Base-by-base conservation (phyloP, 306 rosid species). In the Vigna trinervia region DNA sequence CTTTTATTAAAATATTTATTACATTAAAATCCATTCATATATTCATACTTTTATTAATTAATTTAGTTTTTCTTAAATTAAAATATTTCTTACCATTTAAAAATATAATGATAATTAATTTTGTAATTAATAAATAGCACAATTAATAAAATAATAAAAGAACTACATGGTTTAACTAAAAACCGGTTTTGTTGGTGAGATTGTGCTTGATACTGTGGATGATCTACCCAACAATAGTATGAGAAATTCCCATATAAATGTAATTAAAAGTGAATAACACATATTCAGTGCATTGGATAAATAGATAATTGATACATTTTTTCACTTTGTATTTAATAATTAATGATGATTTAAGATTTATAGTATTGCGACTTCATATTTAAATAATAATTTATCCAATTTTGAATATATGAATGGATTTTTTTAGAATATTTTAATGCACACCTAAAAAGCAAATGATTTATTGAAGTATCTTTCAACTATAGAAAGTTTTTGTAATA, bases 91-190 rank as follows among this genome's bases (percentile, higher is more conserved):
- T 23, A 58, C 8, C 36, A 20, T 57, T 23, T 57, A 58, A 11
- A 56, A 22, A 57, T 1, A 58, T 26, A 58, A 23, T 26, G n/a
- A 12, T 58, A 58, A 58, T 23, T 23, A 58, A 58, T 12, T 0
- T 58, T 26, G n/a, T 58, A 58, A 58, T 57, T 58, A 58, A 58
- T 58, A 58, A 22, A 58, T 4, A 58, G 9, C 14, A 23, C 64
- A 58, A 23, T 58, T 58, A 58, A 58, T 26, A 26, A 12, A 10
- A 58, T 23, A 26, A 5, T 11, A 1, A 9, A 23, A 58, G 14
- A 20, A 56, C 6, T 56, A 11, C 34, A 56, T 39, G 41, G 41
- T 36, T 36, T 36, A 36, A 36, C 7, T 34, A 34, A 34, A 34
- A 5, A 34, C 38, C 6, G 5, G 38, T 5, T 34, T 34, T 5